Percentiles rank a stretch among this genome's conserved stretches.
These are phyloP conservation scores for Blastomyces parvus DNA, from an alignment of 2,329 filamentous ascomycete species.

Conservation along the genomic window DNA sequence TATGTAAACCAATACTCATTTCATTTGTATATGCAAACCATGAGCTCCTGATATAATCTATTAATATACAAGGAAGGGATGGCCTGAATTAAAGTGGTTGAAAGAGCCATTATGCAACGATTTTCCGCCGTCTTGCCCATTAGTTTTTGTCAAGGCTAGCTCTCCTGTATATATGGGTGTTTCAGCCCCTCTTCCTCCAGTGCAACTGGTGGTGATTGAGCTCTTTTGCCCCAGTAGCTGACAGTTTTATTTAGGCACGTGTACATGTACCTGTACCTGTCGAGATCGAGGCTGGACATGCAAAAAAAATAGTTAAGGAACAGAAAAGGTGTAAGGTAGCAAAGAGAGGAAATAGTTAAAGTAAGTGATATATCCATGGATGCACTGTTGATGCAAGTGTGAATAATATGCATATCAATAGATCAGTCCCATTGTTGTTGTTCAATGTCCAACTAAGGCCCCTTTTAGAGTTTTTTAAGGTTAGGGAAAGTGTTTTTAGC, in stretches of 20 bases:
- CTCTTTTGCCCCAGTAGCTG: too few relatives aligned
- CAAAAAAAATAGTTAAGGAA: not conserved
- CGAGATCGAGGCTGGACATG: too few relatives aligned
- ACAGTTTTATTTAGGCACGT: too few relatives aligned
- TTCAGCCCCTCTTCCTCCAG: too few relatives aligned
- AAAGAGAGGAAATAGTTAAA: not conserved
- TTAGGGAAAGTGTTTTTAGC: not conserved
- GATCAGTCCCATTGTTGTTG: too few relatives aligned
- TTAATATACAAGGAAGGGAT: not conserved
- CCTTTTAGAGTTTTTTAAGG: not conserved
- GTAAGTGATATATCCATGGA: not conserved
- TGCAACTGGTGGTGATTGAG: too few relatives aligned
- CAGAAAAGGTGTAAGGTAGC: not conserved
- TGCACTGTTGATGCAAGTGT: not conserved
- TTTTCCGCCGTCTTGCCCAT: not conserved
- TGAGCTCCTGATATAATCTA: not conserved
- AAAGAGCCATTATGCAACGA: not conserved
- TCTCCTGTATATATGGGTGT: too few relatives aligned
- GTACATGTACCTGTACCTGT: too few relatives aligned
- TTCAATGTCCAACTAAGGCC: not conserved
- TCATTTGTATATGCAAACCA: not conserved
- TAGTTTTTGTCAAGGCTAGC: not conserved
- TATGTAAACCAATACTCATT: not conserved
- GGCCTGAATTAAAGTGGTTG: not conserved
- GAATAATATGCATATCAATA: not conserved